Percentiles rank a stretch among this genome's conserved stretches.
These are phyloP conservation scores for Tetrapisispora namnaoensis DNA, from an alignment of 805 yeast species.

Conservation along the genomic window DNA sequence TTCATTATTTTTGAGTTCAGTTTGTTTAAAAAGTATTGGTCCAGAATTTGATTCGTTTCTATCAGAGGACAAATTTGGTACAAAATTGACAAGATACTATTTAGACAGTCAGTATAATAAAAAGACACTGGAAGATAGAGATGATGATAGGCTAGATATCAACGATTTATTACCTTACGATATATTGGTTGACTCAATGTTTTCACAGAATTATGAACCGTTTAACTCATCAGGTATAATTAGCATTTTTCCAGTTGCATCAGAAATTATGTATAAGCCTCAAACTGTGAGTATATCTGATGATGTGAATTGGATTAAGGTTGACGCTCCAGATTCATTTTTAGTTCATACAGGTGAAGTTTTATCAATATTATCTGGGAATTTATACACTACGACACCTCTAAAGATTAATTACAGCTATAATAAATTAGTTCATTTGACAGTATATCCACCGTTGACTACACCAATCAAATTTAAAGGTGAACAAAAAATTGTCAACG, in stretches of 20 bases:
- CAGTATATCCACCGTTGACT: constrained; percentile 17
- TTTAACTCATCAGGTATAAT: constrained; percentile 18
- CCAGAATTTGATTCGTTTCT: neutral
- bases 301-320: constrained; percentile 15
- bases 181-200: constrained; percentile 9
- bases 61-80: constrained; percentile 6
- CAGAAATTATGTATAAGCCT: constrained; percentile 19
- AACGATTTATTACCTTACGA: constrained; percentile 9
- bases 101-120: neutral
- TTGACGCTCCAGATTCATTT: constrained; percentile 22
- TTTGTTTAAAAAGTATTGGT: constrained; percentile 14
- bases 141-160: constrained; percentile 3
- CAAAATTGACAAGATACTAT: constrained; percentile 17
- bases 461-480: constrained; percentile 4
- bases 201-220: constrained; percentile 11
- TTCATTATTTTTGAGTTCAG: constrained; percentile 14
- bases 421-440: constrained; percentile 13
- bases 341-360: constrained; percentile 23
- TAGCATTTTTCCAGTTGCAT: constrained; percentile 20
- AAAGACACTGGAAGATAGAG: neutral
- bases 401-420: constrained; percentile 13
- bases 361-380: constrained; percentile 14
- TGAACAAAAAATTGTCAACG: constrained; percentile 6
- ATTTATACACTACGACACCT: constrained; percentile 17
- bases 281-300: constrained; percentile 17